Conservation (phyloP, 1,139 yeast genomes). For the Pichia norvegensis region DNA sequence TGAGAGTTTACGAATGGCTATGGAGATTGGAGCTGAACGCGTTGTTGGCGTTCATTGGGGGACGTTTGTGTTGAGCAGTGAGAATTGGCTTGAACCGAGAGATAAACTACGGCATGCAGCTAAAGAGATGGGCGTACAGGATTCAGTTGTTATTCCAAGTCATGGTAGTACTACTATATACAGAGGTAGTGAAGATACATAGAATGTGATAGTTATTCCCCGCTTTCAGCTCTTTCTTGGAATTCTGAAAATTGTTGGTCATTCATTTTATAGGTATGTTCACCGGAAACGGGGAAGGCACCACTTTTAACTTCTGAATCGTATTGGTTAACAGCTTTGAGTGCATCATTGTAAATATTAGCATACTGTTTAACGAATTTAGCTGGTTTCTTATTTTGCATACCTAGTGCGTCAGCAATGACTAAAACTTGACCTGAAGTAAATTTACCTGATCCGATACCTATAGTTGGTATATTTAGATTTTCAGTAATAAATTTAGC, state of each 20-base stretch:
- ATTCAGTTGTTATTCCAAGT: slow-evolving; percentile 42
- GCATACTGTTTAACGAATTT: slow-evolving; percentile 73
- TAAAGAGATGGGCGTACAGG: slow-evolving; percentile 8
- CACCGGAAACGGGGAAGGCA: slow-evolving; percentile 52
- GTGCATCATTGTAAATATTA: slow-evolving; percentile 43
- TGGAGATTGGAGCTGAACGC: slow-evolving; percentile 50
- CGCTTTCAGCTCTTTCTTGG: slow-evolving; percentile 21
- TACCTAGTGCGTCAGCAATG: slow-evolving; percentile 74
- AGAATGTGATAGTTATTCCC: too few relatives aligned
- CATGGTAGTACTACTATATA: slow-evolving; percentile 39
- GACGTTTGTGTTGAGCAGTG: slow-evolving; percentile 82
- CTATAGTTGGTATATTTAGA: slow-evolving; percentile 73
- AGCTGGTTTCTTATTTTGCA: slow-evolving; percentile 48
- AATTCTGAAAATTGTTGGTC: slow-evolving; percentile 55
- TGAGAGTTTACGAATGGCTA: slow-evolving; percentile 64
- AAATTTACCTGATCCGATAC: slow-evolving; percentile 87
- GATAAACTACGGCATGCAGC: slow-evolving; percentile 26
- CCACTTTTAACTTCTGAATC: slow-evolving; percentile 47
- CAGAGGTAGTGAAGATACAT: too few relatives aligned
- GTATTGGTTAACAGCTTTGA: slow-evolving; percentile 47
- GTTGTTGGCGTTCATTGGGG: slow-evolving; percentile 96
- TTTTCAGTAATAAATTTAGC: slow-evolving; percentile 56
- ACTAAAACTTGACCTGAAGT: slow-evolving; percentile 91
- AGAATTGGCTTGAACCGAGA: slow-evolving; percentile 80
- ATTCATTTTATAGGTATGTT: slow-evolving; percentile 67